Evolutionary conservation across 306 rosid species (phyloP).

Genomic region (Vigna mungo): DNA sequence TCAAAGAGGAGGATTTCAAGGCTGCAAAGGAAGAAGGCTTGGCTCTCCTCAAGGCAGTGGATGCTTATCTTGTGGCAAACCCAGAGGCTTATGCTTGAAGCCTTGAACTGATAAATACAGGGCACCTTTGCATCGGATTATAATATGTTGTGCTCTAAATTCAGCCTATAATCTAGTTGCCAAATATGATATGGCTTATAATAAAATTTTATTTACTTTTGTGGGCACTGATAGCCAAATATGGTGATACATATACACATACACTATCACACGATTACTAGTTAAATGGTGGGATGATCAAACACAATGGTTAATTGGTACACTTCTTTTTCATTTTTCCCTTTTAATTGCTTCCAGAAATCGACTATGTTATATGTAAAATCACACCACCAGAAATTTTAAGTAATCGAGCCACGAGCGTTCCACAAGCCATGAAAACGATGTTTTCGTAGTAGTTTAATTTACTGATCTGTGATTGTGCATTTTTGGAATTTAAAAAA

Average conservation of each 20-base stretch:
- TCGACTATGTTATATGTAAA: background rate
- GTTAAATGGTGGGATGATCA: background rate
- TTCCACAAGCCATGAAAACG: background rate
- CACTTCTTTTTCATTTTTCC: background rate
- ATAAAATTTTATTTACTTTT: slow-evolving; percentile 39
- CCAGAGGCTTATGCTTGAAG: slow-evolving; percentile 49
- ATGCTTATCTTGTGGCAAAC: slow-evolving; percentile 52
- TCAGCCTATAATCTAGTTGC: slow-evolving; percentile 19
- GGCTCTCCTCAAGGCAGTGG: slow-evolving; percentile 47
- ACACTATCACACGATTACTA: background rate
- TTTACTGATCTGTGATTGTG: background rate
- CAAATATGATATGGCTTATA: slow-evolving; percentile 46
- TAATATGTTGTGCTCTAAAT: slow-evolving; percentile 12
- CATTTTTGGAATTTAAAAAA: background rate
- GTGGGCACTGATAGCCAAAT: background rate
- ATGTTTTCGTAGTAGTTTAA: no score
- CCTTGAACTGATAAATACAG: slow-evolving; percentile 26
- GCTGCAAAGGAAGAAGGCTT: slow-evolving; percentile 38
- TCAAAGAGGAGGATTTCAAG: slow-evolving; percentile 55
- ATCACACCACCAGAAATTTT: background rate
- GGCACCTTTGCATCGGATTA: slow-evolving; percentile 14
- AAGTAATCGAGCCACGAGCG: background rate
- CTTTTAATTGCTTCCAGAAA: background rate
- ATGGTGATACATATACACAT: background rate
- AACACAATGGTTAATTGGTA: background rate